Evolutionary conservation across 768 basidiomycete genomes (phyloP).

Genomic region (Macrolepiota dolichaula): DNA sequence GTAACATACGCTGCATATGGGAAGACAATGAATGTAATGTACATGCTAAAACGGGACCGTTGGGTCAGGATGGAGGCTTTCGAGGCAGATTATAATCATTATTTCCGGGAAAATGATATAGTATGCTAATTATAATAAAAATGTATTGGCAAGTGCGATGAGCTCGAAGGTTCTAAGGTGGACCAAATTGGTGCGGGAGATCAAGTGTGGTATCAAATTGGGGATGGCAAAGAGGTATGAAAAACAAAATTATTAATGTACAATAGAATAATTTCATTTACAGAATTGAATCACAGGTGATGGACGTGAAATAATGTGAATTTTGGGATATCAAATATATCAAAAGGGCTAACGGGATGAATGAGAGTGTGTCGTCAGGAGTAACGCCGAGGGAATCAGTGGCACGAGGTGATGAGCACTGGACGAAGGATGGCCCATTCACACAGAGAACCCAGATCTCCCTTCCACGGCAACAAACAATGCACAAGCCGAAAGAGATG

Average conservation of each 20-base stretch:
- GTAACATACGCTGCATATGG: not conserved
- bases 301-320: not conserved
- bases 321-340: not conserved
- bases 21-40: not conserved
- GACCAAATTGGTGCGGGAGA: not conserved
- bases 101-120: not conserved
- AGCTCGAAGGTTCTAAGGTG: not conserved
- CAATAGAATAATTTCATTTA: not conserved
- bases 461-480: not conserved
- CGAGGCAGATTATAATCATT: not conserved
- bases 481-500: not conserved
- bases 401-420: not conserved
- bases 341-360: not conserved
- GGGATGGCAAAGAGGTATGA: not conserved
- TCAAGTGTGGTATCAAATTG: not conserved
- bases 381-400: not conserved
- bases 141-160: not conserved
- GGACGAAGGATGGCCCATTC: not conserved
- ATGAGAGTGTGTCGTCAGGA: not conserved
- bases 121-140: not conserved
- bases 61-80: not conserved
- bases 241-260: conserved; percentile 1
- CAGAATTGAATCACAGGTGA: not conserved
- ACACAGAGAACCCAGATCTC: not conserved
- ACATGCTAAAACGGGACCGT: not conserved